Evolutionary conservation across 139 green algal genomes (phyloP).

Genomic region (Picochlorum sp.): DNA sequence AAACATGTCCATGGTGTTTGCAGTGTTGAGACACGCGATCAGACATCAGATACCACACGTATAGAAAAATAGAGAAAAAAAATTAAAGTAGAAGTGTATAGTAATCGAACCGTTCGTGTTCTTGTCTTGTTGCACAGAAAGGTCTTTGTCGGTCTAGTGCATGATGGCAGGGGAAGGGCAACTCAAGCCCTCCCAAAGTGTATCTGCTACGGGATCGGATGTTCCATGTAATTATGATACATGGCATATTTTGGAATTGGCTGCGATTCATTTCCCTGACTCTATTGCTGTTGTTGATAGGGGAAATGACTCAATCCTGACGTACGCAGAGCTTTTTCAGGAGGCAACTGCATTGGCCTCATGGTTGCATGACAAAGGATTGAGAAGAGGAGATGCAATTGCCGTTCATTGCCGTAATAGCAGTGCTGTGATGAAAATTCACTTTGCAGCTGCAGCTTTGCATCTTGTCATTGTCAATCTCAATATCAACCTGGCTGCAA

Average conservation of each 20-base stretch:
- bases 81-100: too few relatives aligned
- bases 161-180: too few relatives aligned
- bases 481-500: constrained; percentile 59
- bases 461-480: constrained; percentile 70
- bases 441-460: constrained; percentile 65
- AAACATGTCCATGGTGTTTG: too few relatives aligned
- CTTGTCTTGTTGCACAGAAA: too few relatives aligned
- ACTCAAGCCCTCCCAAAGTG: too few relatives aligned
- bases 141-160: too few relatives aligned
- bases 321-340: constrained; percentile 25
- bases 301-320: constrained; percentile 14
- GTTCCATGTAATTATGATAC: constrained; percentile 12
- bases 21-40: too few relatives aligned
- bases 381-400: constrained; percentile 43
- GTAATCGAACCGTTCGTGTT: too few relatives aligned
- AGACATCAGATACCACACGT: too few relatives aligned
- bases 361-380: constrained; percentile 21
- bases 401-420: constrained; percentile 64
- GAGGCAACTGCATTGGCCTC: constrained; percentile 22
- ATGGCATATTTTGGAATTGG: constrained; percentile 33
- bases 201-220: not conserved
- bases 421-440: constrained; percentile 43
- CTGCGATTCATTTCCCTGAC: constrained; percentile 22
- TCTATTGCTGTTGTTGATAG: constrained; percentile 42
- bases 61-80: too few relatives aligned